A percentile compares a stretch with the other conserved stretches of the same genome.
These are phyloP conservation scores for Penicillium coprophilum DNA, from an alignment of 495 filamentous ascomycete species.

Conservation along the genomic window DNA sequence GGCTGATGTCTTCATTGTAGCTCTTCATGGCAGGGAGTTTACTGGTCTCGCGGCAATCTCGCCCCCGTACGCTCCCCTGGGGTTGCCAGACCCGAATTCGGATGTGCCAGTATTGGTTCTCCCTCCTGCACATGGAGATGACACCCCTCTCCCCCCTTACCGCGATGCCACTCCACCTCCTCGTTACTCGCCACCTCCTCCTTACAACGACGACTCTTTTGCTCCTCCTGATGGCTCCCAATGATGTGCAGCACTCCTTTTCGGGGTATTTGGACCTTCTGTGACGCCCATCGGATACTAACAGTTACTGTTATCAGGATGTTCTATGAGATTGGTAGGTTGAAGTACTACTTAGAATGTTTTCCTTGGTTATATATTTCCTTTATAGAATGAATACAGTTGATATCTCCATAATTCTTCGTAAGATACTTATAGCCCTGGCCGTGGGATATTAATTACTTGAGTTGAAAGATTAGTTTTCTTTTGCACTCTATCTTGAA, in stretches of 20 bases:
- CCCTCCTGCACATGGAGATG: no score
- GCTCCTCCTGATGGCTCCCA: background rate
- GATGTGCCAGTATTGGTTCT: no score
- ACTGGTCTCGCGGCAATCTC: background rate
- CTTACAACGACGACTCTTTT: background rate
- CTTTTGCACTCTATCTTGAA: background rate
- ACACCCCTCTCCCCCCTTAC: background rate
- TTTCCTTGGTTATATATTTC: background rate
- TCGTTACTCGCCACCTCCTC: background rate
- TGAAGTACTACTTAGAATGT: background rate
- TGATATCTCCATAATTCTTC: background rate
- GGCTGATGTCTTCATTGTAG: background rate
- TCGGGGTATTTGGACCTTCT: background rate
- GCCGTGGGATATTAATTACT: background rate
- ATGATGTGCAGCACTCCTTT: background rate
- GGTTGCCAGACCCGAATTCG: no score
- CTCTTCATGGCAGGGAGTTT: background rate
- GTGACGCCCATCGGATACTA: background rate
- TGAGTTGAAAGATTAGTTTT: background rate
- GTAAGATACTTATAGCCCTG: background rate
- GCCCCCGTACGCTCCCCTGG: background rate
- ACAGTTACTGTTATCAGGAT: background rate
- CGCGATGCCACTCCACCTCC: background rate
- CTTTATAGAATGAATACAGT: background rate
- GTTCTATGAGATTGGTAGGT: background rate